Conservation (phyloP, 768 basidiomycete genomes). For the Termitomyces sp. region DNA sequence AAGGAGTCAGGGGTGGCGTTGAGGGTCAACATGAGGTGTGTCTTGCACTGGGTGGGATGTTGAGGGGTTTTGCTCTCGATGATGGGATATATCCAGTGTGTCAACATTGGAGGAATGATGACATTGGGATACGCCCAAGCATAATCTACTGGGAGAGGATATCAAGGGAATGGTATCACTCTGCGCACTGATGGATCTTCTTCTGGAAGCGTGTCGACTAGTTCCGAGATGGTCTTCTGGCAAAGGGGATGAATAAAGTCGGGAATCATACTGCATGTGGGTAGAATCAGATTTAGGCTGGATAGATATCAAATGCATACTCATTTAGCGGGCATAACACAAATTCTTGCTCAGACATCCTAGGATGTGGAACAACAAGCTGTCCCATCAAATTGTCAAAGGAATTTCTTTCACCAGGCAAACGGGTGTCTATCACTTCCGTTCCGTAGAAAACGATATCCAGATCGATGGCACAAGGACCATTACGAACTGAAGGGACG, state of each 20-base stretch:
- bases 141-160: slow-evolving; percentile 34
- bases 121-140: slow-evolving; percentile 25
- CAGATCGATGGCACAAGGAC: slow-evolving; percentile 87
- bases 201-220: slow-evolving; percentile 43
- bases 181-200: slow-evolving; percentile 55
- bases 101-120: slow-evolving; percentile 44
- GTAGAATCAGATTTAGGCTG: background rate
- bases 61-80: slow-evolving; percentile 14
- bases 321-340: slow-evolving; percentile 86
- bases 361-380: slow-evolving; percentile 82
- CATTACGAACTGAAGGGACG: slow-evolving; percentile 74
- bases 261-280: slow-evolving; percentile 69
- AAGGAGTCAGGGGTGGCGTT: slow-evolving; percentile 96
- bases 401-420: slow-evolving; percentile 32
- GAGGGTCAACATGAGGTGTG: slow-evolving; percentile 87
- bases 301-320: slow-evolving; percentile 46
- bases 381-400: slow-evolving; percentile 62
- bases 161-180: slow-evolving; percentile 72
- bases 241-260: slow-evolving; percentile 63
- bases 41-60: slow-evolving; percentile 31
- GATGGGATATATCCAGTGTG: slow-evolving; percentile 48
- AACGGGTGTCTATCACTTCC: slow-evolving; percentile 55
- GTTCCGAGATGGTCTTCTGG: slow-evolving; percentile 41
- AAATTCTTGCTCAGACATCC: slow-evolving; percentile 84
- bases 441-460: slow-evolving; percentile 81